phyloP scores from a whole-genome alignment of 2,329 filamentous ascomycete genomes.

The Stromatinia cepivora region DNA sequence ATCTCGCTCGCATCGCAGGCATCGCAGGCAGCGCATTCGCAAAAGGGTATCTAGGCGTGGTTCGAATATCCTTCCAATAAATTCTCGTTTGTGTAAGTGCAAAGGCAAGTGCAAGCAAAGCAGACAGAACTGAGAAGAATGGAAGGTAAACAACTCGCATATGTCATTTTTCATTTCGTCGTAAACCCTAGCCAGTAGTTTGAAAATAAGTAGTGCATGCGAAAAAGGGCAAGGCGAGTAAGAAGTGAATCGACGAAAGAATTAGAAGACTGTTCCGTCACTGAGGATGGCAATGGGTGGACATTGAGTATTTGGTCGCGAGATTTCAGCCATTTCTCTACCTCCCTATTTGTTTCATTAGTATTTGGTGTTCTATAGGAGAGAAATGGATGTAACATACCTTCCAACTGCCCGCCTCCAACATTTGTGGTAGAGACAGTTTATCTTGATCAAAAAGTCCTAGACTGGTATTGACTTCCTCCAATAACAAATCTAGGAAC shows the following conservation, averaged over 20 bases:
- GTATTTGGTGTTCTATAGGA: constrained; percentile 14
- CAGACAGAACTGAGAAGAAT: not conserved
- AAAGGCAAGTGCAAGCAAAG: constrained; percentile 9
- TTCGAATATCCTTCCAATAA: not conserved
- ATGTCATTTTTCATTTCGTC: constrained; percentile 22
- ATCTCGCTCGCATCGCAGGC: constrained; percentile 15
- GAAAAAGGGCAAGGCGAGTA: constrained; percentile 15
- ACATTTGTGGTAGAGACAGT: constrained; percentile 79
- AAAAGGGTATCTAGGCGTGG: constrained; percentile 18
- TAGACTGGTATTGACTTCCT: constrained; percentile 67
- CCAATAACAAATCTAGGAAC: constrained; percentile 69
- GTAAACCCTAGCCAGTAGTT: constrained; percentile 20
- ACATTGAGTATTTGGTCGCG: constrained; percentile 80
- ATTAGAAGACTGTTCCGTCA: constrained; percentile 91
- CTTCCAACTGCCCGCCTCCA: constrained; percentile 98
- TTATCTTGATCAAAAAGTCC: constrained; percentile 67
- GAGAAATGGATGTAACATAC: constrained; percentile 50
- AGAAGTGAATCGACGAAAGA: constrained; percentile 3
- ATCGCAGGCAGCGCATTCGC: constrained; percentile 2
- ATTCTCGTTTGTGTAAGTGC: not conserved
- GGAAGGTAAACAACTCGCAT: constrained; percentile 4
- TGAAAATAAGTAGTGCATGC: constrained; percentile 4
- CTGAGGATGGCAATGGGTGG: constrained; percentile 95
- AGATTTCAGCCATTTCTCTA: constrained; percentile 92
- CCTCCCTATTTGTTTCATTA: constrained; percentile 63